phyloP scores from a whole-genome alignment of 495 filamentous ascomycete species.

The Opeltia flavorubescens region DNA sequence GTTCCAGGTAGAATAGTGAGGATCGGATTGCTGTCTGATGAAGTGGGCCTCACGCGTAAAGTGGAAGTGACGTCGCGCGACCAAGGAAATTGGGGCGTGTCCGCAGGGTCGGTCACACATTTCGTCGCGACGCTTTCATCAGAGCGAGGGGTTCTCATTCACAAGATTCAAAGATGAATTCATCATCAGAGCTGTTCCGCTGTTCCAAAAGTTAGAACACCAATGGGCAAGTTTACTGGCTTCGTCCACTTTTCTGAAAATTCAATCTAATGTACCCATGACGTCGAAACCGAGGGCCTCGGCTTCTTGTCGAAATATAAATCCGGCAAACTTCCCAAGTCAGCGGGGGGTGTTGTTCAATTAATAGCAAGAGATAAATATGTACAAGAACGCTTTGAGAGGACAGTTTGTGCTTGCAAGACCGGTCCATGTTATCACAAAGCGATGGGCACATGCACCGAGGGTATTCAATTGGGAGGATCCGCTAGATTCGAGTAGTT shows the following conservation, averaged over 20 bases:
- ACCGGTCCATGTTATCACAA: neutral
- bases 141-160: no score
- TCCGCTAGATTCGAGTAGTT: conserved; percentile 55
- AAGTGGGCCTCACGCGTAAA: neutral
- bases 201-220: no score
- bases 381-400: neutral
- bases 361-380: neutral
- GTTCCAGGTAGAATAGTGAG: no score
- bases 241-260: no score
- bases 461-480: conserved; percentile 83
- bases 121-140: no score
- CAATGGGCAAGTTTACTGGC: no score
- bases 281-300: conserved; percentile 1
- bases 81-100: neutral
- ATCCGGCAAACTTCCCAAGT: no score
- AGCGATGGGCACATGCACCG: conserved; percentile 35
- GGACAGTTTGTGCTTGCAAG: neutral
- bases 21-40: no score
- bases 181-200: no score
- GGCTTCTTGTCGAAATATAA: neutral
- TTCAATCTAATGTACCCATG: no score
- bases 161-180: neutral
- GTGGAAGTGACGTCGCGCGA: neutral
- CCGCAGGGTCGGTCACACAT: no score
- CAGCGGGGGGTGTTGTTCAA: neutral